Conservation (phyloP, 2,329 filamentous ascomycete genomes). For the Fusarium torreyae region DNA sequence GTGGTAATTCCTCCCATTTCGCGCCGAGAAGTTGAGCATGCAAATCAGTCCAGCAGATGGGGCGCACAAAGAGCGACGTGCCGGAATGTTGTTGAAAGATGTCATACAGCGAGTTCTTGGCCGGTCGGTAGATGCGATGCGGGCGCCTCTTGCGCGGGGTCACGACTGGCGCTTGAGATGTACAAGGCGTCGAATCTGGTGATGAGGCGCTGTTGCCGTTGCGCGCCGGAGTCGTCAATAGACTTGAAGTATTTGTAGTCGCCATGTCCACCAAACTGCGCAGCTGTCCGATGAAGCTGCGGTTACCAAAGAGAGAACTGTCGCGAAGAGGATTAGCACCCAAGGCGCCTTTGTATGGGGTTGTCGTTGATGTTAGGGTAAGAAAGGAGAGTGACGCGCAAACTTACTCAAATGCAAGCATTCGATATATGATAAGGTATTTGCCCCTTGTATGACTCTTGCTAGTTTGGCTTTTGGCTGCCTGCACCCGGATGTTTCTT, state of each 20-base stretch:
- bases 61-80: conserved; percentile 65
- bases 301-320: conserved; percentile 47
- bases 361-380: conserved; percentile 9
- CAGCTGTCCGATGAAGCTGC: conserved; percentile 51
- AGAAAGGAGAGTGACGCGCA: background rate
- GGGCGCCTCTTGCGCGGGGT: conserved; percentile 47
- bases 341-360: conserved; percentile 4
- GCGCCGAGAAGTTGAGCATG: conserved; percentile 65
- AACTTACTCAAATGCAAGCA: conserved; percentile 53
- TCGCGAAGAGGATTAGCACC: conserved; percentile 32
- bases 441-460: conserved; percentile 35
- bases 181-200: conserved; percentile 46
- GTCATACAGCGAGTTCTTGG: conserved; percentile 66
- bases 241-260: conserved; percentile 35
- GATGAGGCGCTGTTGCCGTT: conserved; percentile 20
- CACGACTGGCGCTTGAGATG: conserved; percentile 44
- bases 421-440: conserved; percentile 28
- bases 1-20: conserved; percentile 61
- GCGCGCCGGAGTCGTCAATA: conserved; percentile 26
- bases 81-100: conserved; percentile 66
- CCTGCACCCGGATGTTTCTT: conserved; percentile 37
- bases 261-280: conserved; percentile 51
- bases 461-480: conserved; percentile 36
- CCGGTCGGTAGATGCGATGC: conserved; percentile 58
- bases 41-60: conserved; percentile 70